phyloP scores from a whole-genome alignment of 768 basidiomycete genomes.

The Suillus tomentosus region DNA sequence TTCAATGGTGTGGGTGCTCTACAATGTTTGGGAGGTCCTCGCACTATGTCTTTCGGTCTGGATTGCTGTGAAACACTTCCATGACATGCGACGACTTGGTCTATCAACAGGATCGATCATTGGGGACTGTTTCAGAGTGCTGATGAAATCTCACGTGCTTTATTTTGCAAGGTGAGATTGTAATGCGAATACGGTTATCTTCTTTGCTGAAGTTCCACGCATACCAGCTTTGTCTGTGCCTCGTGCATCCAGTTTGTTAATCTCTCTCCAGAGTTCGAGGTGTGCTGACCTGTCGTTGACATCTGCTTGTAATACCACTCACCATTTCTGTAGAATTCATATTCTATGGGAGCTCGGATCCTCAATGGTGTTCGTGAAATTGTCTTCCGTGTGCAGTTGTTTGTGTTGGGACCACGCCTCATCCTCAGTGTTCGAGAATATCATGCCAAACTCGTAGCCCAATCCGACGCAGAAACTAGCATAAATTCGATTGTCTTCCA shows the following conservation, averaged over 20 bases:
- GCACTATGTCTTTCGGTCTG: slow-evolving; percentile 18
- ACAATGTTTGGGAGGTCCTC: too few relatives aligned
- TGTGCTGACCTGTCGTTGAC: background rate
- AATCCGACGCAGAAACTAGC: background rate
- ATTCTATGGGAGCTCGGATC: background rate
- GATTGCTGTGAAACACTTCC: slow-evolving; percentile 40
- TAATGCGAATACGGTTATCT: too few relatives aligned
- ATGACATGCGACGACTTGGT: too few relatives aligned
- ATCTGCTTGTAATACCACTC: background rate
- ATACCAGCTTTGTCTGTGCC: background rate
- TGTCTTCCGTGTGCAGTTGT: background rate
- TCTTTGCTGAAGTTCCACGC: too few relatives aligned
- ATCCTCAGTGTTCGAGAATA: background rate
- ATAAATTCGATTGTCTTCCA: background rate
- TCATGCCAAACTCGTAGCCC: background rate
- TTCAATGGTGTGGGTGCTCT: too few relatives aligned
- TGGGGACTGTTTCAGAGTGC: too few relatives aligned
- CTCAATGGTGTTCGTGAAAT: background rate
- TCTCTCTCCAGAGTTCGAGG: background rate
- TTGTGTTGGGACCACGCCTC: background rate
- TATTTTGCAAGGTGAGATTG: too few relatives aligned
- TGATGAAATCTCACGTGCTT: too few relatives aligned
- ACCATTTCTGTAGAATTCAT: background rate
- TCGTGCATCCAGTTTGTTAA: background rate
- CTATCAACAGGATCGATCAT: too few relatives aligned